Conservation (phyloP, 352 stramenopile genomes). For the Bremia lactucae region DNA sequence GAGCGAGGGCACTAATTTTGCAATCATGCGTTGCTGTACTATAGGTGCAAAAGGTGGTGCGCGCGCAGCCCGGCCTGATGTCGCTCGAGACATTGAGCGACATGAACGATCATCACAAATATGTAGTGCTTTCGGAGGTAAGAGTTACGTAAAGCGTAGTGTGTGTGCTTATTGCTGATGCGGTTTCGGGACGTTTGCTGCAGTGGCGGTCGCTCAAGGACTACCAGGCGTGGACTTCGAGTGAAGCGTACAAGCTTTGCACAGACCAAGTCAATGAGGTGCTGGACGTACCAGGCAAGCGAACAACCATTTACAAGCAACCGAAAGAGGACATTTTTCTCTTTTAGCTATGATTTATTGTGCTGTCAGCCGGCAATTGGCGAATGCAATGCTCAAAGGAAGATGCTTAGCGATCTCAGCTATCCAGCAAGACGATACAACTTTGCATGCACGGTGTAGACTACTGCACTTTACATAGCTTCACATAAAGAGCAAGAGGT, state of each 20-base stretch:
- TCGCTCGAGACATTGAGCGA: constrained; percentile 78
- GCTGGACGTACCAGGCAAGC: constrained; percentile 77
- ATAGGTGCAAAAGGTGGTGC: constrained; percentile 69
- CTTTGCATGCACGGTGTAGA: too few relatives aligned
- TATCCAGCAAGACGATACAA: too few relatives aligned
- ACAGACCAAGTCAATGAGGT: constrained; percentile 81
- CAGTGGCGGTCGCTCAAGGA: constrained; percentile 76
- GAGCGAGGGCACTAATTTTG: not conserved
- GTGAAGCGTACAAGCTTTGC: constrained; percentile 71
- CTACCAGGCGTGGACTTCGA: constrained; percentile 68
- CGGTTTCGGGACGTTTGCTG: too few relatives aligned
- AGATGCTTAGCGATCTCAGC: too few relatives aligned
- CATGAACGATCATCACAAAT: constrained; percentile 81
- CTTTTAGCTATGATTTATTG: too few relatives aligned
- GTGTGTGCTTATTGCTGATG: too few relatives aligned
- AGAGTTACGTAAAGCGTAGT: not conserved
- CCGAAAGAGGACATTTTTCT: constrained; percentile 82
- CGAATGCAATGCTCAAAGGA: too few relatives aligned
- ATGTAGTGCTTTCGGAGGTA: constrained; percentile 78
- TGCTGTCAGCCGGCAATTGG: too few relatives aligned
- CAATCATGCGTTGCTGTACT: too few relatives aligned
- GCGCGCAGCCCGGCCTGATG: constrained; percentile 58
- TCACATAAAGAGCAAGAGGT: too few relatives aligned
- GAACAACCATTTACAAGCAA: constrained; percentile 74
- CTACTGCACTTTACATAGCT: too few relatives aligned